Conservation (phyloP, 441 rosid genomes). For the Hura crepitans region DNA sequence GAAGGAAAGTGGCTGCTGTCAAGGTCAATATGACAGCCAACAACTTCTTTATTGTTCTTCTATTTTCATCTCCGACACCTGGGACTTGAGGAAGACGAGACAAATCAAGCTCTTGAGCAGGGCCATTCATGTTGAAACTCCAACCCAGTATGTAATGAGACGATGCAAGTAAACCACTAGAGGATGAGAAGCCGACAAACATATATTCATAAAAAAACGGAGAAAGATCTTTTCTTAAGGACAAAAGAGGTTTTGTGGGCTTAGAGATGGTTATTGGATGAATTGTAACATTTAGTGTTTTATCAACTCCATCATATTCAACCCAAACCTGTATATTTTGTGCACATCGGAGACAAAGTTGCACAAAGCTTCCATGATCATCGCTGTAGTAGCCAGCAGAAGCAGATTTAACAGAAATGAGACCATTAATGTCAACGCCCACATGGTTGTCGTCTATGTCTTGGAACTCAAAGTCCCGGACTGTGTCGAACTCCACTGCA, state of each 20-base stretch:
- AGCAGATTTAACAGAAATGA: background rate
- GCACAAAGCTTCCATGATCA: background rate
- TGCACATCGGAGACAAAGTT: constrained; percentile 34
- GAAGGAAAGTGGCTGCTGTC: constrained; percentile 1
- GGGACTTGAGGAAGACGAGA: constrained; percentile 37
- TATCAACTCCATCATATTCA: constrained; percentile 41
- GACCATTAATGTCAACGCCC: constrained; percentile 2
- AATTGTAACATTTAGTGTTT: no score
- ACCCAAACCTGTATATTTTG: constrained; percentile 49
- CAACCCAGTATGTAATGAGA: constrained; percentile 51
- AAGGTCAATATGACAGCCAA: constrained; percentile 1
- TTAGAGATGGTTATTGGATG: constrained; percentile 36
- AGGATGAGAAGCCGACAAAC: constrained; percentile 56
- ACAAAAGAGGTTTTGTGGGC: constrained; percentile 48
- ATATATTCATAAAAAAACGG: constrained; percentile 31
- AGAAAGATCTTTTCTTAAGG: constrained; percentile 39
- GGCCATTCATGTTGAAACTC: no score
- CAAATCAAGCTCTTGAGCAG: no score
- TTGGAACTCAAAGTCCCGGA: constrained; percentile 45
- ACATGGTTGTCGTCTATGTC: constrained; percentile 41
- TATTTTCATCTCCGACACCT: constrained; percentile 4
- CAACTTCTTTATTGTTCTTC: background rate
- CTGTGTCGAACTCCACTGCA: constrained; percentile 70
- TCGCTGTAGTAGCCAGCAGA: constrained; percentile 10
- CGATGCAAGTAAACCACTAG: constrained; percentile 37